Evolutionary conservation across 1,139 yeast species (phyloP).

Genomic region (Pichia sp.): DNA sequence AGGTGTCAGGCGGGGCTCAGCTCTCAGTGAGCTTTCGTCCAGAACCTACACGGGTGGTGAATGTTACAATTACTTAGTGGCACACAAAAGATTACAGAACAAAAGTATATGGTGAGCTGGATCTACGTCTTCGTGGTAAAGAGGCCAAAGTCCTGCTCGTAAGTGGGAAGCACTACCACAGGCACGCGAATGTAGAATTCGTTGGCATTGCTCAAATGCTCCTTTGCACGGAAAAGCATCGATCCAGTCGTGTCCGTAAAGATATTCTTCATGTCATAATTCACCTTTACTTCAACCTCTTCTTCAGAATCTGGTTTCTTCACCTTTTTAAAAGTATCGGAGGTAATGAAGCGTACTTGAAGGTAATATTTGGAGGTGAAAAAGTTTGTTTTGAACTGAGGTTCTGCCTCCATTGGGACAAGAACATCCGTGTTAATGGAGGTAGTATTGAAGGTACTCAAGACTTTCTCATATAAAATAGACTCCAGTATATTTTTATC

Average conservation of each 20-base stretch:
- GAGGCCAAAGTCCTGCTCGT: constrained; percentile 27
- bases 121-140: constrained; percentile 6
- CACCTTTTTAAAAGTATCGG: constrained; percentile 16
- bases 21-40: no score
- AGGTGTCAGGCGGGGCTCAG: no score
- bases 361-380: constrained; percentile 24
- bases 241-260: constrained; percentile 27
- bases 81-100: no score
- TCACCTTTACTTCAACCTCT: constrained; percentile 1
- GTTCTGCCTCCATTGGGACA: constrained; percentile 24
- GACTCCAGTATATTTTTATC: constrained; percentile 21
- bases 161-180: constrained; percentile 25
- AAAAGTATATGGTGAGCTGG: no score
- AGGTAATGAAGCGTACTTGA: constrained; percentile 24
- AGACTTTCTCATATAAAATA: constrained; percentile 21
- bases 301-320: background rate
- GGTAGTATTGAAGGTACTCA: constrained; percentile 20
- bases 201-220: constrained; percentile 23
- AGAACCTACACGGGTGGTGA: no score
- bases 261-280: constrained; percentile 23
- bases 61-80: no score
- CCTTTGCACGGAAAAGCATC: constrained; percentile 24
- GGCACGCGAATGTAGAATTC: constrained; percentile 28
- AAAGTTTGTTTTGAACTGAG: constrained; percentile 28
- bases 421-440: constrained; percentile 21